Base-by-base conservation (phyloP, 2,329 filamentous ascomycete species). In the Nothopassalora personata region DNA sequence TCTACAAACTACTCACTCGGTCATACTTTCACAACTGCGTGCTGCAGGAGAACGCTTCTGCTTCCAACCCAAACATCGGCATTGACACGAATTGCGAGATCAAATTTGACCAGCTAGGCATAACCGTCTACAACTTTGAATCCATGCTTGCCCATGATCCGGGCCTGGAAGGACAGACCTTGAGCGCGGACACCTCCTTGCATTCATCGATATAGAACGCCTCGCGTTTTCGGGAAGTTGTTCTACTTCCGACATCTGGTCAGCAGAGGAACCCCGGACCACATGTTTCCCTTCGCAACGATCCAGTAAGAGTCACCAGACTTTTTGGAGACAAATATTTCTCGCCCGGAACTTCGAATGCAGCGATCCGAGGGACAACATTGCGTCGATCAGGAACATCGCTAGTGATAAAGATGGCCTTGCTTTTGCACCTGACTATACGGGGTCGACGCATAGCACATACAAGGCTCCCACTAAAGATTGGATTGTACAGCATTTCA, bases 161-260 rank as follows among this genome's bases (percentile, higher is more conserved):
- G 5, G 46, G 18, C 23, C 30, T 61, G 19, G 23, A 23, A 31
- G 47, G 56, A 10, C 36, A 53, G 15, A 61, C 56, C 13, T 15
- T 47, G 23, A 34, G 53, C 6, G 33, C 39, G 9, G 59, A 61
- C n/a, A 4, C 30, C 9, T 49, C 56, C 4, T 13, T 61, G 27
- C 28, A 27, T 13, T 15, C 33, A 47, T 61, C 11, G 53, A 59
- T n/a, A 31, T 34, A 7, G 30, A 28, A 11, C 46, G 56, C 19
- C 19, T 61, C 23, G 43, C 56, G 5, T 61, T 56, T 33, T 49
- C 49, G 33, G 59, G 6, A 61, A 59, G 48, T 47, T 61, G 6
- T 59, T 34, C 28, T 56, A 61, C 53, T 61, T 61, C n/a, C 56
- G 59, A 11, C 59, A 61, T 53, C 10, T 56, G 8, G 45, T 46